Percentiles rank a stretch among this genome's conserved stretches.
These are phyloP conservation scores for Paralagenidium karlingii DNA, from an alignment of 352 stramenopile species.

Conservation along the genomic window DNA sequence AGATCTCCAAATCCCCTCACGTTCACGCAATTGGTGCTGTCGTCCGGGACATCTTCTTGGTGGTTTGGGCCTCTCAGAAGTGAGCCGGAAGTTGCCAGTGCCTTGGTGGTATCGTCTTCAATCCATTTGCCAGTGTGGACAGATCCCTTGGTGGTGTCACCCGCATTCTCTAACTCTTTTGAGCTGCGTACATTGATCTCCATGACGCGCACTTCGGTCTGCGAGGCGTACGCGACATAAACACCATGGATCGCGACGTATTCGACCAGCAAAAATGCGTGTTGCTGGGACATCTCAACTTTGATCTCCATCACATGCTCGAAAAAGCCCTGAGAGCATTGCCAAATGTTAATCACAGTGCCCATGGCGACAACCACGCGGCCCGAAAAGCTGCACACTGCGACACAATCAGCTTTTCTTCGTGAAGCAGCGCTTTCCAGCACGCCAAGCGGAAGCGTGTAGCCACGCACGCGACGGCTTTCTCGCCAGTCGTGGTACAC, in stretches of 20 bases:
- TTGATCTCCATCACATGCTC: constrained; percentile 83
- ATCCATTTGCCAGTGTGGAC: not conserved
- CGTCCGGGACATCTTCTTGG: constrained; percentile 13
- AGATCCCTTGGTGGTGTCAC: not conserved
- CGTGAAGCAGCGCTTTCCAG: constrained; percentile 39
- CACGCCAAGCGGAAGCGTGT: constrained; percentile 68
- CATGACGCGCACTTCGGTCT: constrained; percentile 70
- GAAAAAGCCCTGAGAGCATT: constrained; percentile 76
- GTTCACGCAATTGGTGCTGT: constrained; percentile 28
- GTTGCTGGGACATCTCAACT: constrained; percentile 62
- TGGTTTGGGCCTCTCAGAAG: constrained; percentile 1
- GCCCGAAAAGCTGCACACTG: constrained; percentile 74
- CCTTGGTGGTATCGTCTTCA: not conserved
- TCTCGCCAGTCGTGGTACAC: constrained; percentile 83
- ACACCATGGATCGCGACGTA: constrained; percentile 70
- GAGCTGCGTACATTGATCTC: constrained; percentile 60
- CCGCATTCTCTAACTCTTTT: constrained; percentile 12
- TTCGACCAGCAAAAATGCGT: constrained; percentile 58
- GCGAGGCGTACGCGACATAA: constrained; percentile 61
- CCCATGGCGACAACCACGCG: constrained; percentile 67
- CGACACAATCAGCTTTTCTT: constrained; percentile 49
- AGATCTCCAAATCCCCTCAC: constrained; percentile 23
- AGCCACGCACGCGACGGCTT: constrained; percentile 62
- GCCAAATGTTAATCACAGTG: constrained; percentile 71
- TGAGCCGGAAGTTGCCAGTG: not conserved